Evolutionary conservation across 2,329 filamentous ascomycete genomes (phyloP), one percentile per base, ranked within the genome.

Genomic region (Aspergillus jensenii): DNA sequence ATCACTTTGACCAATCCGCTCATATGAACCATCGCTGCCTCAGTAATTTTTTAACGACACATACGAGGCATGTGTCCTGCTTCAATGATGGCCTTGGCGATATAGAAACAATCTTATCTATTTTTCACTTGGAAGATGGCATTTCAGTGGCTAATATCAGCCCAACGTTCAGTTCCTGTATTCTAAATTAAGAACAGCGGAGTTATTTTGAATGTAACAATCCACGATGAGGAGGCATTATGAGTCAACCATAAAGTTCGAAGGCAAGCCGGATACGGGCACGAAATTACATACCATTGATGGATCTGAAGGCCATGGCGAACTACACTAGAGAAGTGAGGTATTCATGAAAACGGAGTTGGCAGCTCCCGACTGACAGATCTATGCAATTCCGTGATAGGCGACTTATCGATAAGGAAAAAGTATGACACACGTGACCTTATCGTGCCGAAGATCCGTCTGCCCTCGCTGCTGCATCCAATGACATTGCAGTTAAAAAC

Each of bases 381-480:
- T 37, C 45, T 23, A 14, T 45, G 43, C 43, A 45, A 19, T 33
- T 33, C n/a, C 9, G 14, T 27, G 31, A 48, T 35, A 48, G 21
- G 45, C 35, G 9, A 4, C 27, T 48, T 48, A 37, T 48, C 45
- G 45, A 47, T 47, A 47, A 35, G 27, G 14, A 23, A 25, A 11
- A 3, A n/a, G 6, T 8, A 12, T 12, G 31, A 8, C 31, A 21
- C 41, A 45, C 41, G 41, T 19, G 25, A 51, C 11, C 12, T 40
- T 21, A 43, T 41, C 23, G 39, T 52, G 49, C 49, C 49, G 49
- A 59, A 52, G 21, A 46, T 9, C 44, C 44, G 44, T 37, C 35
- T 14, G 27, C 23, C 6, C 9, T 17, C 25, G 7, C 3, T 15
- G 14, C 25, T 25, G 23, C 12, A 14, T 25, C 45, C 45, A 35